Conservation (phyloP, 2,329 filamentous ascomycete genomes). For the Colletotrichum siamense region DNA sequence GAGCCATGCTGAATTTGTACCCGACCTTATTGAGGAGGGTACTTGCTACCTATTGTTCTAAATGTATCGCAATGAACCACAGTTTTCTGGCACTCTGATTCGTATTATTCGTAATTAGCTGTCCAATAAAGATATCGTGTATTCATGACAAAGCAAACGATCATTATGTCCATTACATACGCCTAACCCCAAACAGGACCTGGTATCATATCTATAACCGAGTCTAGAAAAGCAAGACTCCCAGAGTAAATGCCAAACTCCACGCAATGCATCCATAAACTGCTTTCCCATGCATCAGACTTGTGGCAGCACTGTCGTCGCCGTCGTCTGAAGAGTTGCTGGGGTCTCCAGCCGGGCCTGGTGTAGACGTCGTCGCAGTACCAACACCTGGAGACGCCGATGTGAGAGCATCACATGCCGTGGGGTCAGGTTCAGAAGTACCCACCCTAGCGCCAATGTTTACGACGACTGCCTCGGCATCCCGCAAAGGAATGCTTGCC, state of each 20-base stretch:
- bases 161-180: not conserved
- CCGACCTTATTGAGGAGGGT: not conserved
- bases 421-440: not conserved
- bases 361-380: not conserved
- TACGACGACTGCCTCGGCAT: conserved; percentile 10
- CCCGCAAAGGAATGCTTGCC: conserved; percentile 9
- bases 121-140: not conserved
- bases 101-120: not conserved
- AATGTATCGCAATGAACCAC: not conserved
- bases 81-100: not conserved
- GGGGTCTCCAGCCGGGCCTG: conserved; percentile 1
- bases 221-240: conserved; percentile 1
- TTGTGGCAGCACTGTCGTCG: not conserved
- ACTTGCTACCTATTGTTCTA: not conserved
- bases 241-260: conserved; percentile 15
- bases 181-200: not conserved
- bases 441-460: conserved; percentile 9
- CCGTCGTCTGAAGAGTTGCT: conserved; percentile 1
- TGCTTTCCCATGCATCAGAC: not conserved
- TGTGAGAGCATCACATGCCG: conserved; percentile 5
- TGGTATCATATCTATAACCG: conserved; percentile 9
- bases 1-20: not conserved
- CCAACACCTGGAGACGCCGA: conserved; percentile 1
- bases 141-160: not conserved
- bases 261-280: conserved; percentile 16